phyloP scores from a whole-genome alignment of 768 basidiomycete species.

The Inosperma sp. region DNA sequence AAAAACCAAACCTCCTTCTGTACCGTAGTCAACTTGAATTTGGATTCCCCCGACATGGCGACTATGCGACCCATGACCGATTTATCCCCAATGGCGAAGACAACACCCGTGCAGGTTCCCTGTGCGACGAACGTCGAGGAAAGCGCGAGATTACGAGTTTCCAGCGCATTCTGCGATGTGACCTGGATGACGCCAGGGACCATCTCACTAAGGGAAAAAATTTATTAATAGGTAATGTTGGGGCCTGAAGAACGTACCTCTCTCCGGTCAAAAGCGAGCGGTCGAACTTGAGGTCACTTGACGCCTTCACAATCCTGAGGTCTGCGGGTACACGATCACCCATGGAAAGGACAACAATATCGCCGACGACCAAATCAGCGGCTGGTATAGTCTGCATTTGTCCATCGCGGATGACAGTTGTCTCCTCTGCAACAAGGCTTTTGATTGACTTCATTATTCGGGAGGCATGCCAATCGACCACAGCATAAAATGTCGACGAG shows the following conservation, averaged over 20 bases:
- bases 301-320: constrained; percentile 48
- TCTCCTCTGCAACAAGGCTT: constrained; percentile 55
- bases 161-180: constrained; percentile 47
- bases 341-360: constrained; percentile 47
- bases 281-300: constrained; percentile 50
- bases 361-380: constrained; percentile 54
- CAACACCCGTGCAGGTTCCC: constrained; percentile 38
- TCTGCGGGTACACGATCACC: constrained; percentile 60
- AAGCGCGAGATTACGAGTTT: constrained; percentile 46
- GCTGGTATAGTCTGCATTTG: constrained; percentile 44
- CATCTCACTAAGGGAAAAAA: constrained; percentile 31
- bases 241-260: constrained; percentile 23
- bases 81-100: constrained; percentile 41
- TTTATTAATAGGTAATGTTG: not conserved
- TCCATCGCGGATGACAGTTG: constrained; percentile 50
- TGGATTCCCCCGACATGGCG: constrained; percentile 45
- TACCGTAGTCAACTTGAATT: constrained; percentile 44
- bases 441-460: constrained; percentile 54
- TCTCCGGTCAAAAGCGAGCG: constrained; percentile 52
- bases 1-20: constrained; percentile 49
- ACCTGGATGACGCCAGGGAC: constrained; percentile 42
- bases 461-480: constrained; percentile 46
- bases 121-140: constrained; percentile 41
- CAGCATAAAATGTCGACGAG: constrained; percentile 45
- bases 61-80: constrained; percentile 52